Conservation (phyloP, 805 yeast species). For the Candida boidinii region DNA sequence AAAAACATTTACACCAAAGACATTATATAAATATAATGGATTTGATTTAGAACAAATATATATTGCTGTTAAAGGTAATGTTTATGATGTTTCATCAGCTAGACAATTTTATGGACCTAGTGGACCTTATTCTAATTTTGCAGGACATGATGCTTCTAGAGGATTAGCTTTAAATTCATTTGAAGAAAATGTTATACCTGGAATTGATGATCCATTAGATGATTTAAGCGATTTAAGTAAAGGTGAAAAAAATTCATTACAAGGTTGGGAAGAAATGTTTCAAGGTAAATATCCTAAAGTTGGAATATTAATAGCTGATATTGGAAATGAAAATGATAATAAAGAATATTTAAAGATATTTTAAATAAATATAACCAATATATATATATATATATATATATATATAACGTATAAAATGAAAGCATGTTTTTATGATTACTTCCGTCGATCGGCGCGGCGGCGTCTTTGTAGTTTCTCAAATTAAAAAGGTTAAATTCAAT, state of each 20-base stretch:
- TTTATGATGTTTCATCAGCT: slow-evolving; percentile 75
- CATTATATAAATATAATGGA: slow-evolving; percentile 73
- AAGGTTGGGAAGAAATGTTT: slow-evolving; percentile 83
- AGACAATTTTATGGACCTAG: slow-evolving; percentile 90
- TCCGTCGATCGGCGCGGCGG: no score
- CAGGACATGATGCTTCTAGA: slow-evolving; percentile 92
- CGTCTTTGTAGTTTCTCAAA: no score
- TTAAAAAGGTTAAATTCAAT: no score
- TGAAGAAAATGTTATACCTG: slow-evolving; percentile 56
- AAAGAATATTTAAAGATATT: no score
- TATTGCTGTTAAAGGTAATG: slow-evolving; percentile 78
- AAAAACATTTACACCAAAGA: slow-evolving; percentile 60
- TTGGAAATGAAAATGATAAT: no score
- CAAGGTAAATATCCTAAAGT: slow-evolving; percentile 72
- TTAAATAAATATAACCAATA: no score
- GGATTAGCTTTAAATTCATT: slow-evolving; percentile 87
- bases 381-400: no score
- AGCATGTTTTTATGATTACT: no score
- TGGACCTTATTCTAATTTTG: slow-evolving; percentile 90
- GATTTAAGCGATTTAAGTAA: slow-evolving; percentile 48
- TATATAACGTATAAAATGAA: no score
- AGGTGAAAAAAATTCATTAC: slow-evolving; percentile 57
- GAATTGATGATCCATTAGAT: slow-evolving; percentile 75
- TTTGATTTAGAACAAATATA: slow-evolving; percentile 71
- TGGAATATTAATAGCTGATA: slow-evolving; percentile 54